These are phyloP conservation scores for Coemansia sp. DNA, from an alignment of 192 early-diverging fungal species.

Conservation along the genomic window DNA sequence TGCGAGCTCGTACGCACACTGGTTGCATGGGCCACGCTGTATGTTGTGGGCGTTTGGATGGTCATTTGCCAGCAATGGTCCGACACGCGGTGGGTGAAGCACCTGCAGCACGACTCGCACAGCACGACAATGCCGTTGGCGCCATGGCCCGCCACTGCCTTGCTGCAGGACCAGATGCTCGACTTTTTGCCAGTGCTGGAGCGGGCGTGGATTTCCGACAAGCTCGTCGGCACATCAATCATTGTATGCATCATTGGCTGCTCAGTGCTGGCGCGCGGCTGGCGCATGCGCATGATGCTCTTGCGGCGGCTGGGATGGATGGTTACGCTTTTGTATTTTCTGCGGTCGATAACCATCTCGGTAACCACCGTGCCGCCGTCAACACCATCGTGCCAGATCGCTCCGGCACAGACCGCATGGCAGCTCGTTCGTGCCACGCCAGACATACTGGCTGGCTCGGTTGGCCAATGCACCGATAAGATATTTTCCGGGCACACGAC, in stretches of 20 bases:
- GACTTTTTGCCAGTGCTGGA: conserved; percentile 51
- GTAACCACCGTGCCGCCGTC: conserved; percentile 62
- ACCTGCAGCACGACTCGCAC: background rate
- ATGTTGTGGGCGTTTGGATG: conserved; percentile 53
- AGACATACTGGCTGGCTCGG: conserved; percentile 51
- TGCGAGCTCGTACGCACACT: conserved; percentile 32
- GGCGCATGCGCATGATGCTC: conserved; percentile 57
- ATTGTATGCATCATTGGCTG: conserved; percentile 50
- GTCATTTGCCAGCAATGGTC: conserved; percentile 56
- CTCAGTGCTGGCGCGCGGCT: conserved; percentile 41
- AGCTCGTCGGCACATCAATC: conserved; percentile 53
- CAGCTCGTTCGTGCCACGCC: conserved; percentile 52
- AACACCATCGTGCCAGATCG: conserved; percentile 37
- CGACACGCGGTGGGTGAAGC: conserved; percentile 47
- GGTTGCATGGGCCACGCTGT: conserved; percentile 33
- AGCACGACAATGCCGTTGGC: background rate
- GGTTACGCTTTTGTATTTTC: conserved; percentile 58
- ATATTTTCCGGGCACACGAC: conserved; percentile 67
- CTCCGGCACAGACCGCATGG: conserved; percentile 45
- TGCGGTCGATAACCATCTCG: conserved; percentile 58
- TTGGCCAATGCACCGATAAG: conserved; percentile 62
- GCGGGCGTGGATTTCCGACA: conserved; percentile 55
- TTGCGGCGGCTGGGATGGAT: conserved; percentile 58
- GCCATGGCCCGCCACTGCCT: conserved; percentile 29
- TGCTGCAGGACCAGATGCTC: conserved; percentile 55